A percentile compares a stretch with the other conserved stretches of the same genome.
Evolutionary conservation across 352 stramenopile species (phyloP).

Genomic region (Thalassiosira livingstoniorum): DNA sequence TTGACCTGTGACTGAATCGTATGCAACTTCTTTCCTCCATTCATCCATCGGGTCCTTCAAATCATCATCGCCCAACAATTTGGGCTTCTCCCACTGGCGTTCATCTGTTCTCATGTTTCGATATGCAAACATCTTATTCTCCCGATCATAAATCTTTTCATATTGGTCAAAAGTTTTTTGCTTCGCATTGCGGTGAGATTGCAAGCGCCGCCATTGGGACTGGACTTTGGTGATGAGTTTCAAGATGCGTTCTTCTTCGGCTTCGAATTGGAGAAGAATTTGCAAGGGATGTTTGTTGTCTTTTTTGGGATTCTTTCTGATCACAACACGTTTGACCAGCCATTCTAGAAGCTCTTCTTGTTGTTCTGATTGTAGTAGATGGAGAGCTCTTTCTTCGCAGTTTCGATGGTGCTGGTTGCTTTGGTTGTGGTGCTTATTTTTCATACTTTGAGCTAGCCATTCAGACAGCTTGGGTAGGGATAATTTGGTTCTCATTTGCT

Average conservation of each 20-base stretch:
- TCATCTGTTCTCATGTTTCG: conserved; percentile 60
- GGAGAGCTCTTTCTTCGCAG: conserved; percentile 25
- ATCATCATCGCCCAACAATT: conserved; percentile 64
- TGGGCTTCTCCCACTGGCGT: conserved; percentile 62
- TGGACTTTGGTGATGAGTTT: conserved; percentile 50
- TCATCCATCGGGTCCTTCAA: conserved; percentile 63
- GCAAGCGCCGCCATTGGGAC: conserved; percentile 59
- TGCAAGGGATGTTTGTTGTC: conserved; percentile 24
- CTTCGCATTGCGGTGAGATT: conserved; percentile 29
- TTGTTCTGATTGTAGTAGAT: conserved; percentile 13
- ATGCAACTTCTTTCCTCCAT: conserved; percentile 57
- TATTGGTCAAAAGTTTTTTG: conserved; percentile 45
- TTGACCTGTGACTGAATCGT: conserved; percentile 44
- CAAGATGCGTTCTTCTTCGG: conserved; percentile 47
- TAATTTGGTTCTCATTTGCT: conserved; percentile 42
- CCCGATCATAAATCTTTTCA: conserved; percentile 73
- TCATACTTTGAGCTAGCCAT: conserved; percentile 26
- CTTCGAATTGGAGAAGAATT: conserved; percentile 41
- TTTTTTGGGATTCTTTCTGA: conserved; percentile 38
- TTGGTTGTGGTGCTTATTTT: no score
- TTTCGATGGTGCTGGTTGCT: no score
- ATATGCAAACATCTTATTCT: conserved; percentile 63
- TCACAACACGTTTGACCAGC: conserved; percentile 50
- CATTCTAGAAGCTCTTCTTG: conserved; percentile 41
- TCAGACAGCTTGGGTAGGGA: conserved; percentile 33